Evolutionary conservation across 139 green algal genomes (phyloP), one percentile per base, ranked within the genome.

Genomic region (Coccomyxa sp.): DNA sequence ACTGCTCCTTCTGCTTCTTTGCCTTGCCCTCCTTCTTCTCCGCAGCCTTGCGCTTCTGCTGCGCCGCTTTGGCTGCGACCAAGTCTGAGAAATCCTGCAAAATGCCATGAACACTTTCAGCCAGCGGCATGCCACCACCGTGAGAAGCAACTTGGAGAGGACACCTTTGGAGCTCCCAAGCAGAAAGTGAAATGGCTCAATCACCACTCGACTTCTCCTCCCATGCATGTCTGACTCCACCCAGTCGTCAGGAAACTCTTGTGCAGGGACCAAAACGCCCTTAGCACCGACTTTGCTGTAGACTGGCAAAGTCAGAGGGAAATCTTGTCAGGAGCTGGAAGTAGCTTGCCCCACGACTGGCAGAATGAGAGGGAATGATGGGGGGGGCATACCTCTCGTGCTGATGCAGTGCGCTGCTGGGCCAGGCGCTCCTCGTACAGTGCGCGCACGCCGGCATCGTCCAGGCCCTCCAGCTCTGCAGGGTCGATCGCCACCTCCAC

Each of bases 381-480:
- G 63, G 63, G 63, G 63, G 63, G 15, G 63, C 77, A 38, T 18
- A 82, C 82, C 83, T 98, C 96, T 0, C 88, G 86, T 11, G 82
- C 74, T 67, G 87, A 84, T 32, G 68, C 86, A 4, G 83, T 71
- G 10, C 89, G 84, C 78, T 89, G 82, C 82, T 95, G 91, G 21
- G 82, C 86, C 68, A 93, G 60, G 67, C 87, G 82, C 63, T 83
- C 58, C 60, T 95, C 90, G 79, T 95, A 95, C 67, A 96, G 83
- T 45, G 80, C 79, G 30, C 76, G 67, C 45, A 88, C 74, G 74
- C 66, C 92, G 0, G 82, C 91, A 58, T 97, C 93, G 83, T 97
- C 93, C 75, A 98, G 89, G 0, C 93, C 90, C 86, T 99, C 96
- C 38, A 99, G 91, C 86, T 99, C 96, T 84, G 98, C 94, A 7